Base-by-base conservation (phyloP, 768 basidiomycete species). In the Phlegmacium glaucopus region DNA sequence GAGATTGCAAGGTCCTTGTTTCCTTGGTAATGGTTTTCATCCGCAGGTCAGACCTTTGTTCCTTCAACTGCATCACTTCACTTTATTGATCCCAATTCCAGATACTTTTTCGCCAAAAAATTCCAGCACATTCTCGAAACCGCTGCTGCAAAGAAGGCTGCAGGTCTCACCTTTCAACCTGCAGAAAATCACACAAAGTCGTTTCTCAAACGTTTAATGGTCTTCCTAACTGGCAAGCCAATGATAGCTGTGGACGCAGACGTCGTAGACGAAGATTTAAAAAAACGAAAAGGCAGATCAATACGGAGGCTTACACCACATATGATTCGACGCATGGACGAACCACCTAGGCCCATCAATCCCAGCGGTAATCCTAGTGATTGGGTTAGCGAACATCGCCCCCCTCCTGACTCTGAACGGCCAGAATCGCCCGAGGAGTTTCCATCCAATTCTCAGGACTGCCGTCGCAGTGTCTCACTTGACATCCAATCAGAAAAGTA, bases 11-110 rank as follows among this genome's bases (percentile, higher is more conserved):
- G 83, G 80, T 91, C 32, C 58, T 83, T 11, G 79, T 93, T 6
- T 90, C 90, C 0, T 90, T 90, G 85, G 72, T 90, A 48, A 87
- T 90, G 64, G 90, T 95, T 22, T 78, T 83, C 48, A 77, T 85
- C 49, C 77, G 92, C 48, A 82, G 80, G 87, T 87, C 40, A 53
- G 75, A 26, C 27, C n/a, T 46, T 46, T 9, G 39, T 47, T 37
- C 28, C 18, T 17, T 34, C 29, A 15, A 44, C 36, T 39, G 16
- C 15, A 42, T 9, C 9, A 44, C 36, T 39, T 18, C 42, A 49
- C 40, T 42, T 52, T 38, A 44, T 55, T 29, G 38, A 43, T 27
- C 35, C 22, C 22, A 22, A 28, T 12, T 44, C 38, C 47, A 88
- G 87, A 61, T 70, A 75, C 51, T 89, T 83, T 64, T 90, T 92